These are phyloP conservation scores for Aspergillus felis DNA, from an alignment of 2,329 filamentous ascomycete genomes.

Conservation along the genomic window DNA sequence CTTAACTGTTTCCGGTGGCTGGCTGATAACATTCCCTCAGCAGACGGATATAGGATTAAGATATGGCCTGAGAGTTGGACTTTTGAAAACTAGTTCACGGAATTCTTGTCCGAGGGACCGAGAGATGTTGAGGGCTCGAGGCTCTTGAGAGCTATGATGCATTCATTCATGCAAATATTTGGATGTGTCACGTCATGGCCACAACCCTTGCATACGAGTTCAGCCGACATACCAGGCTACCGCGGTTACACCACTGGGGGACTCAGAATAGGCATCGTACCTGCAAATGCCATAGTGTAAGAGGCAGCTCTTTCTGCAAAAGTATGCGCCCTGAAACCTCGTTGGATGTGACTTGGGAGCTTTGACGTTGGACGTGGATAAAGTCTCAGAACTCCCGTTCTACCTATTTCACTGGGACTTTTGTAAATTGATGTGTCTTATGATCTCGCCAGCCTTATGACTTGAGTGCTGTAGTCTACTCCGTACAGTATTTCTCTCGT, in stretches of 20 bases:
- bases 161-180: neutral
- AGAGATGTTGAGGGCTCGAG: neutral
- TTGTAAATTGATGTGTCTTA: neutral
- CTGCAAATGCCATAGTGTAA: too few relatives aligned
- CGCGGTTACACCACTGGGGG: neutral
- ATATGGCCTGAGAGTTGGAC: neutral
- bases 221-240: neutral
- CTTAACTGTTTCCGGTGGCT: neutral
- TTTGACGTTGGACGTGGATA: neutral
- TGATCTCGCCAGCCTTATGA: neutral
- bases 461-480: neutral
- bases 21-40: neutral
- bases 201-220: neutral
- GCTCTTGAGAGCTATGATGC: neutral
- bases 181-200: neutral
- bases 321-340: neutral
- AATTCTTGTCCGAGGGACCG: neutral
- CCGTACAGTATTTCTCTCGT: neutral
- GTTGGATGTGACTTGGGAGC: neutral
- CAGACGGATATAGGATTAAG: neutral
- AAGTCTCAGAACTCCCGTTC: neutral
- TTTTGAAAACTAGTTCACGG: neutral
- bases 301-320: neutral
- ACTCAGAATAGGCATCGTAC: neutral
- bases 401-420: neutral